Evolutionary conservation across 371 early-diverging fungal genomes (phyloP), one percentile per base, ranked within the genome.

Genomic region (Saksenaea vasiformis): DNA sequence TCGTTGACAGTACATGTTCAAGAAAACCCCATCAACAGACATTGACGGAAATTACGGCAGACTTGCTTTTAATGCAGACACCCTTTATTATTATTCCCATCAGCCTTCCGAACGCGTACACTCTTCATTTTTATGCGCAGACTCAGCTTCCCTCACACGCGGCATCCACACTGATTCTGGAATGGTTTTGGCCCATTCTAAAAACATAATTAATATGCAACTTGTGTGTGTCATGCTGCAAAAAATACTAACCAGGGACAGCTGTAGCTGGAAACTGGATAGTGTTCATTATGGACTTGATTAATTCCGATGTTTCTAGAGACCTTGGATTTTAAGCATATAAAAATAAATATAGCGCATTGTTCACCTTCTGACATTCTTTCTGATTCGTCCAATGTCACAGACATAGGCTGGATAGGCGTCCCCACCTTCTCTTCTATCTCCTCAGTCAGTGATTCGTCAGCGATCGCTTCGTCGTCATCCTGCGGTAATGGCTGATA

Each of bases 101-200:
- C 31, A 31, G 31, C 31, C n/a, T 31, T 4, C 31, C 4, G 31
- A 31, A 31, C 31, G 31, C 31, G 31, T 31, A 2, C 7, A 31
- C 31, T 2, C 31, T 31, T 31, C 31, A 2, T 31, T 31, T 31
- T 31, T 7, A 31, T 31, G 31, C 31, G 31, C 4, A 2, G 11
- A 10, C n/a, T 47, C 24, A 22, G 51, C 10, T 22, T 4, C 22
- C 7, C 10, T 22, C 19, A 47, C 51, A 7, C 24, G 51, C 51
- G 78, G 78, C 31, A 78, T 37, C 78, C 78, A 78, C n/a, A 68
- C 65, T 38, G 67, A 64, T 63, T 78, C 78, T 26, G 78, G 78
- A 19, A 78, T 68, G 27, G 60, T 56, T 54, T 72, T 78, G 10
- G 78, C 78, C 78, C 78, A 78, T 5, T 72, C 78, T 78, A 53